Evolutionary conservation across 768 basidiomycete genomes (phyloP), one percentile per base, ranked within the genome.

Genomic region (Suillus bovinus): DNA sequence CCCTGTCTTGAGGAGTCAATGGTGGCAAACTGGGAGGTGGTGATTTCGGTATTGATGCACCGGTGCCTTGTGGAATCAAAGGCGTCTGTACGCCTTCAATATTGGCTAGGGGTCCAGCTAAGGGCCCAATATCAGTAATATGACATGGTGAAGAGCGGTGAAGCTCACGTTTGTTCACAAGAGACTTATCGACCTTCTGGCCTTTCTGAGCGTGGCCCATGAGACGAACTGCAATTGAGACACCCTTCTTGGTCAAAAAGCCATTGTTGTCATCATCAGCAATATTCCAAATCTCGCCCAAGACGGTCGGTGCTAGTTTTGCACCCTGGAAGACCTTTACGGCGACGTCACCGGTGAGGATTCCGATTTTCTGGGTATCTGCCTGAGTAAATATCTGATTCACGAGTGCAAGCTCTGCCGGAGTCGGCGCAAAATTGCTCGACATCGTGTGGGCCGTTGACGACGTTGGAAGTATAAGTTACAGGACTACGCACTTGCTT

Each of bases 191-290:
- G 41, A 91, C 73, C 64, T 82, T 82, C 71, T 91, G 90, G 66
- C 88, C 94, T 68, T 88, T 88, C 80, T 99, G 97, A 3, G 94
- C 91, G 82, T 91, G 92, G 5, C 91, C 94, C 64, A 99, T 94
- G 57, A 99, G 81, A 61, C 97, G 83, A n/a, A 96, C 81, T 31
- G 93, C 95, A 63, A 91, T 81, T 20, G 93, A 88, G 68, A 94
- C 92, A 49, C 92, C 91, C 71, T 93, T 95, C 66, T 85, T 87
- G 13, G 94, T 89, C 59, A 99, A 84, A 78, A 89, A 94, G 2
- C 97, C 97, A 64, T 92, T 92, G 80, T 98, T 96, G 36, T 95
- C 89, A 60, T 91, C 88, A 79, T 99, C 97, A 56, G 94, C 89
- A 62, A 99, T 78, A 63, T 80, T 84, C 96, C 97, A 99, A 66